Percentiles rank a stretch among this genome's conserved stretches.
Conservation (phyloP, 164 flowering plant genomes). For the Piper betle region DNA sequence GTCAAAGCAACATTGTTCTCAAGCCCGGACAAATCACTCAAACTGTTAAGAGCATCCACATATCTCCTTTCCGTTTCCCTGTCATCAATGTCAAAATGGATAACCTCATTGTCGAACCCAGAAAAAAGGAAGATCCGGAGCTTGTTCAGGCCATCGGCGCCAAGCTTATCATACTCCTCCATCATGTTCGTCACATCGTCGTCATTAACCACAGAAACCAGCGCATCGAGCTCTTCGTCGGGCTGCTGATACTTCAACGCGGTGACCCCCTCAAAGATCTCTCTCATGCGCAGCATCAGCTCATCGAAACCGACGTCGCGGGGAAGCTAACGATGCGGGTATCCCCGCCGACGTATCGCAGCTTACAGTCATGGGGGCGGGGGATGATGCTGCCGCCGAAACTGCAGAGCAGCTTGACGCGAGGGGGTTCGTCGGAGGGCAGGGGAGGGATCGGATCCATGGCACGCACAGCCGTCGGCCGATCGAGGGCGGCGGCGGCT, state of each 20-base stretch:
- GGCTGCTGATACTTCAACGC: conserved; percentile 93
- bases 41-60: conserved; percentile 89
- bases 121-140: conserved; percentile 77
- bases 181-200: conserved; percentile 96
- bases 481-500: conserved; percentile 8
- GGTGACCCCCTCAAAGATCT: conserved; percentile 56
- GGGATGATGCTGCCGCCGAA: conserved; percentile 87
- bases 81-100: conserved; percentile 60
- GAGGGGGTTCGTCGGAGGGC: conserved; percentile 40
- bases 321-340: conserved; percentile 79
- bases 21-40: conserved; percentile 29
- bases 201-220: conserved; percentile 93
- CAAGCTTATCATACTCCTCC: conserved; percentile 97
- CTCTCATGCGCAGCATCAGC: conserved; percentile 70
- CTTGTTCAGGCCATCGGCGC: conserved; percentile 69
- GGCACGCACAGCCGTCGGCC: conserved; percentile 8
- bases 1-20: conserved; percentile 5
- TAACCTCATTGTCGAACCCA: conserved; percentile 47
- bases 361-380: conserved; percentile 88
- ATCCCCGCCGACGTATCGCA: conserved; percentile 95
- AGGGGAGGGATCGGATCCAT: conserved; percentile 34
- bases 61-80: conserved; percentile 81
- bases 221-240: conserved; percentile 97
- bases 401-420: conserved; percentile 84
- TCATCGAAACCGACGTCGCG: conserved; percentile 58